These are phyloP conservation scores for Symbiodinium pilosum DNA, from an alignment of 73 alveolate genomes.

Conservation along the genomic window DNA sequence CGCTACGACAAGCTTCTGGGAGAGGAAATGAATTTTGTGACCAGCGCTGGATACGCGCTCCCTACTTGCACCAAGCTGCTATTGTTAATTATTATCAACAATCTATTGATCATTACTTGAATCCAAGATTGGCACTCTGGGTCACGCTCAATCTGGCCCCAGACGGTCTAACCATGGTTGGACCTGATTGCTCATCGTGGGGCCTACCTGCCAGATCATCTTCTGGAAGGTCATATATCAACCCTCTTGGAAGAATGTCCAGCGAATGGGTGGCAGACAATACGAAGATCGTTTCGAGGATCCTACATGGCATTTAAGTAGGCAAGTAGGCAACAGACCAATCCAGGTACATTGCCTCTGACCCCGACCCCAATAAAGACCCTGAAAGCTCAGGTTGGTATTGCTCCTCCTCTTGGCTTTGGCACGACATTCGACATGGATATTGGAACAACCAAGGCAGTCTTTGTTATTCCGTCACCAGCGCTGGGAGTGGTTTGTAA, in stretches of 20 bases:
- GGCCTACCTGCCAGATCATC: background rate
- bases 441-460: background rate
- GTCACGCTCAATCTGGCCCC: background rate
- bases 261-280: background rate
- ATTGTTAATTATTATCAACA: too few species aligned
- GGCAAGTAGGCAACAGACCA: background rate
- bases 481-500: background rate
- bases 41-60: background rate
- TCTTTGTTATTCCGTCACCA: background rate
- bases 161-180: background rate
- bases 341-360: background rate
- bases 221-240: background rate
- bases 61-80: too few species aligned
- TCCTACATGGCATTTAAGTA: background rate
- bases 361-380: background rate
- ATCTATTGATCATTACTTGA: background rate
- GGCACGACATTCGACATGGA: background rate
- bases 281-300: background rate
- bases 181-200: background rate
- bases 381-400: background rate
- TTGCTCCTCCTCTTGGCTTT: background rate
- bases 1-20: background rate
- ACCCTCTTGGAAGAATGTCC: background rate
- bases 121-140: background rate
- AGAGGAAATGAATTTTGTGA: background rate